A percentile compares a stretch with the other conserved stretches of the same genome.
Evolutionary conservation across 2,329 filamentous ascomycete species (phyloP).

Genomic region (Fusarium chuoi): DNA sequence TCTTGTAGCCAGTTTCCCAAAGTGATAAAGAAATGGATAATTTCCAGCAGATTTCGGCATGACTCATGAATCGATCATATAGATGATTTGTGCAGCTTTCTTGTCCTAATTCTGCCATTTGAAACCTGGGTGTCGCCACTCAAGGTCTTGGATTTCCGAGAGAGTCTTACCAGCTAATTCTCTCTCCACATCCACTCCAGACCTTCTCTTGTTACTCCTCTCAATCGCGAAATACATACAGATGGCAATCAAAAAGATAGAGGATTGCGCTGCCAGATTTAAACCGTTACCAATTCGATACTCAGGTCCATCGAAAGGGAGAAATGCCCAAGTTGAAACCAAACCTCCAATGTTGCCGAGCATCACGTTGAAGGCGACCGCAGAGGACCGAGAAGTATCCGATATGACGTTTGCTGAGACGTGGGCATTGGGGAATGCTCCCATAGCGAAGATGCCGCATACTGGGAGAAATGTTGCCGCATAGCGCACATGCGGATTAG

Average conservation of each 20-base stretch:
- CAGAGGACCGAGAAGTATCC: background rate
- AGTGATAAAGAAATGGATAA: background rate
- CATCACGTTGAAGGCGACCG: background rate
- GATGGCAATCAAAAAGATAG: background rate
- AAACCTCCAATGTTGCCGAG: background rate
- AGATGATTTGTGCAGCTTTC: background rate
- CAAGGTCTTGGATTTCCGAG: background rate
- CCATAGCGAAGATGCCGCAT: background rate
- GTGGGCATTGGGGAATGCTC: background rate
- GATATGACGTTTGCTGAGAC: background rate
- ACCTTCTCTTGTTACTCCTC: background rate
- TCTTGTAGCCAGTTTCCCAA: background rate
- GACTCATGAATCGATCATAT: background rate
- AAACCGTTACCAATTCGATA: background rate
- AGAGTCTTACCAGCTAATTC: background rate
- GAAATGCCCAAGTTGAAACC: background rate
- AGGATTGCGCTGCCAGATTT: background rate
- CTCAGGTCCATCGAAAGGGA: background rate
- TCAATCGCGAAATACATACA: background rate
- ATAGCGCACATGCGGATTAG: background rate
- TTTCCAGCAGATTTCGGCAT: fast-evolving
- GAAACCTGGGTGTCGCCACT: background rate
- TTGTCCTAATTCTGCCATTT: background rate
- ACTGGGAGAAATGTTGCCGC: background rate
- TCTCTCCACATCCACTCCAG: background rate